Evolutionary conservation across 225 moss, liverwort and hornwort species (phyloP), one percentile per base, ranked within the genome.

Genomic region (Marchantia paleacea): DNA sequence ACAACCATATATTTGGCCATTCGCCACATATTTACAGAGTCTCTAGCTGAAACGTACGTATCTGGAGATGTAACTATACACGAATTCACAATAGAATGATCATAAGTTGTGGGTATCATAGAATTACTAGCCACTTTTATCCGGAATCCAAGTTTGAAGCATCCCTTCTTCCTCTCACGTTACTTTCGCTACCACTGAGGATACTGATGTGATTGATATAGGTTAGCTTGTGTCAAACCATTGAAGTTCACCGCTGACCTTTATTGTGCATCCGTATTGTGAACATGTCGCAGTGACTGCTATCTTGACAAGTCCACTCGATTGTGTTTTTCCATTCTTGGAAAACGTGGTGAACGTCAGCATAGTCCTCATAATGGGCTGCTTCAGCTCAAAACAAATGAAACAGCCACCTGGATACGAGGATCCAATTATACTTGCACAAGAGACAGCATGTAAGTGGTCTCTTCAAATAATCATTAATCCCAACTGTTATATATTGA

Each of bases 381-480:
- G 96, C 78, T 92, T 94, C 52, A 57, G 84, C 52, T 94, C 96
- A 25, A 97, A 90, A 82, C 82, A 74, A 66, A 19, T 10, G 30
- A 80, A 22, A 52, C 82, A 83, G 89, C 93, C 92, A 14, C 91
- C 82, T 53, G 94, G 93, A 73, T 93, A 92, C 71, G 96, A 97
- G 80, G 92, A 94, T 79, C 94, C 96, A 18, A 2, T 16, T 10
- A 4, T 93, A 74, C 89, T 94, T 10, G 88, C 96, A 62, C 74
- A 85, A 70, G 93, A 93, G 88, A 97, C 96, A 77, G 80, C 90
- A 71, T 97, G 96, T 97, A 84, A 91, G 94, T 88, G 52, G 55
- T 29, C 51, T 7, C 4, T 24, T 61, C 60, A 50, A 5, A 39
- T 39, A 39, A 39, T 2, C 2, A 39, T 39, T 5, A 39, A 5